Conservation (phyloP, 108 stramenopile species). For the Epipyxis sp. region DNA sequence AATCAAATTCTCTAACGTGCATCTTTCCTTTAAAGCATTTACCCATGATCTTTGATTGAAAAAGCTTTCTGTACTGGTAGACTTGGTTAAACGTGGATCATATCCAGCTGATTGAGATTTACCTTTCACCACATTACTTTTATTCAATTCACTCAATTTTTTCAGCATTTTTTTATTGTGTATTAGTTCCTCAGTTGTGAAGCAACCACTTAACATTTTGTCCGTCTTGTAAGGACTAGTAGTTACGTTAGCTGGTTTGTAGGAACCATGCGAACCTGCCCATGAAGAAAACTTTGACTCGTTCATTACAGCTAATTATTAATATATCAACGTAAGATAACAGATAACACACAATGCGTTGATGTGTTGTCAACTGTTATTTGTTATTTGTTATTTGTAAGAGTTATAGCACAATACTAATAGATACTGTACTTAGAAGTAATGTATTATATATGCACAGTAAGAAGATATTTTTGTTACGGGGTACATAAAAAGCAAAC, state of each 20-base stretch:
- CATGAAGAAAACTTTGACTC: not conserved
- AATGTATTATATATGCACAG: too few species aligned
- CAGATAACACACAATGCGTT: too few species aligned
- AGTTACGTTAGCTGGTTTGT: not conserved
- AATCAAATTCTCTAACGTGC: not conserved
- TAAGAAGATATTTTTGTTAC: too few species aligned
- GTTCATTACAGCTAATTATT: too few species aligned
- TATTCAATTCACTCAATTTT: not conserved
- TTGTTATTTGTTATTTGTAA: too few species aligned
- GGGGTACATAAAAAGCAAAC: too few species aligned
- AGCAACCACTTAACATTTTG: not conserved
- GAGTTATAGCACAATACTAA: too few species aligned
- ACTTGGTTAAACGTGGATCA: not conserved
- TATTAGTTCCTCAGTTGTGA: not conserved
- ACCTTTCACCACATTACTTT: not conserved
- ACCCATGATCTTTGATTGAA: not conserved
- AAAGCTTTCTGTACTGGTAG: not conserved
- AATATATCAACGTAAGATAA: too few species aligned
- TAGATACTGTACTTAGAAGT: too few species aligned
- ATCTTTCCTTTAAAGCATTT: too few species aligned
- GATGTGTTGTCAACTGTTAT: too few species aligned
- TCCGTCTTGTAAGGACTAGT: conserved; percentile 7
- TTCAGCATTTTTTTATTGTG: not conserved
- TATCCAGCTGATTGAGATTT: not conserved
- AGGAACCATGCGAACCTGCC: not conserved